phyloP scores from a whole-genome alignment of 139 green algal genomes.

The Coccomyxa sp. region DNA sequence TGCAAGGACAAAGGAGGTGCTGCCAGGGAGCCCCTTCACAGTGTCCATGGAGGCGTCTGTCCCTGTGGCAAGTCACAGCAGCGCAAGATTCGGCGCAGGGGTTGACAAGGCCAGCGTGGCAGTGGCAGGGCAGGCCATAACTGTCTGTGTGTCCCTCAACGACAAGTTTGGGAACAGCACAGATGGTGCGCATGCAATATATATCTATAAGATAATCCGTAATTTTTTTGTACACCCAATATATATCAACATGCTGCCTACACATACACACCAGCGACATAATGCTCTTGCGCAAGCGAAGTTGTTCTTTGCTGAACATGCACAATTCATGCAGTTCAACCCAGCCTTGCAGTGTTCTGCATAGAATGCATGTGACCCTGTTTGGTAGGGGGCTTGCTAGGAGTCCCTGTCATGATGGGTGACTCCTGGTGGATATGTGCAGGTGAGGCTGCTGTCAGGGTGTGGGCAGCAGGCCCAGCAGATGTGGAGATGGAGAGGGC shows the following conservation, averaged over 20 bases:
- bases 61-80: neutral
- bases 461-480: neutral
- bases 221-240: too few species aligned
- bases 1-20: neutral
- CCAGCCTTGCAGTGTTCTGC: too few species aligned
- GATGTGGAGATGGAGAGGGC: neutral
- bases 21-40: conserved; percentile 4
- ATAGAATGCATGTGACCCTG: too few species aligned
- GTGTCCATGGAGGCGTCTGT: neutral
- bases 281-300: too few species aligned
- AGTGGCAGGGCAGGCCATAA: neutral
- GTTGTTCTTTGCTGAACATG: too few species aligned
- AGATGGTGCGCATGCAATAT: too few species aligned
- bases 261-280: too few species aligned
- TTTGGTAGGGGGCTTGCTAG: too few species aligned
- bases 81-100: neutral
- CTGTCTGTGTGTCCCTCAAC: neutral
- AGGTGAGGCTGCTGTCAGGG: neutral
- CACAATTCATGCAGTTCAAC: too few species aligned
- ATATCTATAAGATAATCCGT: too few species aligned
- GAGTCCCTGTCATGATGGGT: too few species aligned
- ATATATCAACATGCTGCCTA: too few species aligned
- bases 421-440: neutral
- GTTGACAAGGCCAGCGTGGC: neutral
- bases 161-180: conserved; percentile 4